Evolutionary conservation across 768 basidiomycete species (phyloP), one percentile per base, ranked within the genome.

Genomic region (Boletellus ananiceps): DNA sequence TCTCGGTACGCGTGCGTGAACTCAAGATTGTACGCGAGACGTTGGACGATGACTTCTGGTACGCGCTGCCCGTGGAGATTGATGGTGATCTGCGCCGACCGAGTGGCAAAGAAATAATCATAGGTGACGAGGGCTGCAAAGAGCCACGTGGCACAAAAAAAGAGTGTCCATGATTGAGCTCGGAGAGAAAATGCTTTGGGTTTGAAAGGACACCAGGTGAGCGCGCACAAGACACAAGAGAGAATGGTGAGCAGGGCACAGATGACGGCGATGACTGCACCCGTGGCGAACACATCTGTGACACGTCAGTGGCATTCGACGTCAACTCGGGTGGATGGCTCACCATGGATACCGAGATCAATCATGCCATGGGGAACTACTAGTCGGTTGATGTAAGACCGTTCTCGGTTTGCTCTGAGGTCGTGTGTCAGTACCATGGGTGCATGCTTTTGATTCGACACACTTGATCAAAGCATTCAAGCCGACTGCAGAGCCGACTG

Each of bases 111-210:
- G 65, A 73, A 73, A 52, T 71, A 57, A 32, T 74, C 73, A 50
- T 75, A 76, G 8, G 74, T 68, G n/a, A 77, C 71, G 50, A 78
- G 68, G 33, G 73, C 67, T 27, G 70, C 76, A 45, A 84, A 68
- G 36, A 83, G 65, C 75, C 75, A 79, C 9, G 68, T 18, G 23
- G 70, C 58, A 56, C 72, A 67, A 57, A 80, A 74, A 32, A 65
- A 62, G 51, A 80, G 67, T 16, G 68, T n/a, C 50, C 57, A 51
- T 37, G 62, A 69, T 57, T 74, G 73, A n/a, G 69, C 16, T 33
- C 55, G 60, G 44, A 74, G 62, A 40, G 37, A 40, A 27, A 33
- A 23, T 1, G 8, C 40, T 34, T 21, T 47, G 12, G 14, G 33
- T 37, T 37, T 41, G 46, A 31, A 44, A 33, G 52, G 47, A 32